Evolutionary conservation across 257 asterid species (phyloP), one percentile per base, ranked within the genome.

Genomic region (Penstemon barbatus): DNA sequence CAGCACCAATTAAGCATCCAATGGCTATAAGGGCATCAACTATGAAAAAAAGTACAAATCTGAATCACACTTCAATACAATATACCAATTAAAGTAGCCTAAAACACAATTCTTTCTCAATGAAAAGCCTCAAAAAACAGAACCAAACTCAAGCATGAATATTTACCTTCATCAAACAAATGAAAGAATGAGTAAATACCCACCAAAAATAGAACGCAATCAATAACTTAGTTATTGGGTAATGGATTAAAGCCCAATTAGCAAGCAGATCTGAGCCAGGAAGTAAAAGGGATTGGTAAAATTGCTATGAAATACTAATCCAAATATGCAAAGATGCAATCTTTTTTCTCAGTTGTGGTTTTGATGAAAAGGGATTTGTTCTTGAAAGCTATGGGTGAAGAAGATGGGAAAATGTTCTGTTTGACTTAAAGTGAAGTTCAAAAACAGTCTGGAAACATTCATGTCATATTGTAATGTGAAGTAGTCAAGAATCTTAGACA

Each of bases 371-470:
- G 36, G 57, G 64, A 33, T 62, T 15, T 62, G 36, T 69, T 77
- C 48, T 39, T 57, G 70, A 57, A 41, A 68, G 45, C 8, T 48
- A 10, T 6, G 19, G 44, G 45, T 45, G 63, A 65, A 54, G 63
- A 42, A 67, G 58, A 81, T 50, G 68, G 55, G 82, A 75, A 25
- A 25, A 25, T 25, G 2, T 25, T 25, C 18, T 15, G 18, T 74
- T 72, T 42, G 79, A 82, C 77, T 76, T 79, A 61, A 65, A 70
- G 41, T 61, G 51, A 73, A 63, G 65, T 73, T 60, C 65, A 59
- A 79, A 67, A 67, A 81, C 90, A 83, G 86, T 53, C 89, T 85
- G 90, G 87, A 80, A 78, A 79, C 46, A 57, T 70, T 74, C 77
- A 75, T 58, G 69, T 65, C 78, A 62, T 51, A 42, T 6, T 64